phyloP scores from a whole-genome alignment of 257 asterid genomes.

The Paulownia fortunei region DNA sequence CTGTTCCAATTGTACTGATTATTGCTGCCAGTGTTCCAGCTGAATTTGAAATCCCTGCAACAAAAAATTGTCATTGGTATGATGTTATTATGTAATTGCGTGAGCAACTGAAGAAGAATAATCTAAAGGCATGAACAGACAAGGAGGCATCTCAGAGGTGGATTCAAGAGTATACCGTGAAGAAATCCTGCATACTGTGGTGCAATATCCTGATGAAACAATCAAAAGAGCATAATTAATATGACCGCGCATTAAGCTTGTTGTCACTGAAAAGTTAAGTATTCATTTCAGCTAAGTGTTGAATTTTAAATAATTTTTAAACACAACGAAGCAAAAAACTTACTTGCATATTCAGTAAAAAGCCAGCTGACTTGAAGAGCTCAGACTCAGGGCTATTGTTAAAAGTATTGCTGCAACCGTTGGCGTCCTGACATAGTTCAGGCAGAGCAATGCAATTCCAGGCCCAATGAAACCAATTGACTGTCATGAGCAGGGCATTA shows the following conservation, averaged over 20 bases:
- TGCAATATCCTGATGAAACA: slow-evolving; percentile 79
- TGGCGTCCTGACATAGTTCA: slow-evolving; percentile 82
- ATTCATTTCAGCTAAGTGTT: no score
- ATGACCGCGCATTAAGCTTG: background rate
- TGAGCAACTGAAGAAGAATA: no score
- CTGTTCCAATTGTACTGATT: slow-evolving; percentile 89
- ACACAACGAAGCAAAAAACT: slow-evolving; percentile 25
- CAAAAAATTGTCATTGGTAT: background rate
- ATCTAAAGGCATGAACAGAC: background rate
- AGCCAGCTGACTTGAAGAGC: slow-evolving; percentile 99
- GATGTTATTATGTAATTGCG: background rate
- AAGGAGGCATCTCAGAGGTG: background rate
- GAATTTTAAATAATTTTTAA: no score
- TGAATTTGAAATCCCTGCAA: slow-evolving; percentile 85
- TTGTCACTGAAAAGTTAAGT: no score
- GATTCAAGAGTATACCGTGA: slow-evolving; percentile 58
- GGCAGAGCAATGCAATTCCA: slow-evolving; percentile 76
- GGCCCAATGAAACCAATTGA: slow-evolving; percentile 95
- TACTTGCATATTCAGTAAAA: slow-evolving; percentile 92
- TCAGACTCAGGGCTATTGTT: slow-evolving; percentile 79
- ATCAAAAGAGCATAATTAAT: slow-evolving; percentile 19
- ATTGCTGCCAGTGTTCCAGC: slow-evolving; percentile 96
- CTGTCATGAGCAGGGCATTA: slow-evolving; percentile 41
- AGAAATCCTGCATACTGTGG: slow-evolving; percentile 90
- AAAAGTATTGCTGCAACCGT: slow-evolving; percentile 59